Conservation (phyloP, 129 eudicot species). For the Tagetes erecta region DNA sequence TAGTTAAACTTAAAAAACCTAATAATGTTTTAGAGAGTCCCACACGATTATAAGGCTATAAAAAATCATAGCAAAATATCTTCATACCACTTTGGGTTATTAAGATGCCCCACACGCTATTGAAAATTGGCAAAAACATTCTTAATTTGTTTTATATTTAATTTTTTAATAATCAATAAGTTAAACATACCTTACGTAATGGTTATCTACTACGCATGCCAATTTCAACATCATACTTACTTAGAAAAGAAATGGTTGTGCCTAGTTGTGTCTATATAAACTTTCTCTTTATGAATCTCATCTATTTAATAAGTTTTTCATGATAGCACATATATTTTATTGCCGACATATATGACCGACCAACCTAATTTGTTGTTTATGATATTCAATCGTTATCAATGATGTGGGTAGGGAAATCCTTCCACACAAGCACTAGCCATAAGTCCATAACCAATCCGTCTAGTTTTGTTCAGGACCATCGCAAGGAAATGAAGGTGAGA, state of each 20-base stretch:
- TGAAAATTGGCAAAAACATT: background rate
- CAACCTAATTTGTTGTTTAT: too few relatives aligned
- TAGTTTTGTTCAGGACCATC: too few relatives aligned
- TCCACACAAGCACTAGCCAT: too few relatives aligned
- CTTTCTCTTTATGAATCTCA: background rate
- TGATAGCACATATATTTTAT: background rate
- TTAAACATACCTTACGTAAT: background rate
- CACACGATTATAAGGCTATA: too few relatives aligned
- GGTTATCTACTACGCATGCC: background rate
- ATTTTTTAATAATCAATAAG: background rate
- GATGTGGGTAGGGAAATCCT: too few relatives aligned
- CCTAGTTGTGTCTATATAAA: background rate
- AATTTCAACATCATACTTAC: background rate
- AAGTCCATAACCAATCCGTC: too few relatives aligned
- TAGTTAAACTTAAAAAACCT: too few relatives aligned
- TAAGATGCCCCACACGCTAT: background rate
- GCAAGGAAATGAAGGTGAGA: too few relatives aligned
- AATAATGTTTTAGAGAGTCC: too few relatives aligned
- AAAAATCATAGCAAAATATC: too few relatives aligned
- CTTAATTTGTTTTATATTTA: background rate
- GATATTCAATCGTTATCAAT: too few relatives aligned
- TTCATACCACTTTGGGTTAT: too few relatives aligned
- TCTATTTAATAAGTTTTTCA: background rate
- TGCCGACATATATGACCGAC: background rate
- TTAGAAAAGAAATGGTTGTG: background rate